Conservation (phyloP, 805 yeast genomes). For the Suhomyces canberraensis region DNA sequence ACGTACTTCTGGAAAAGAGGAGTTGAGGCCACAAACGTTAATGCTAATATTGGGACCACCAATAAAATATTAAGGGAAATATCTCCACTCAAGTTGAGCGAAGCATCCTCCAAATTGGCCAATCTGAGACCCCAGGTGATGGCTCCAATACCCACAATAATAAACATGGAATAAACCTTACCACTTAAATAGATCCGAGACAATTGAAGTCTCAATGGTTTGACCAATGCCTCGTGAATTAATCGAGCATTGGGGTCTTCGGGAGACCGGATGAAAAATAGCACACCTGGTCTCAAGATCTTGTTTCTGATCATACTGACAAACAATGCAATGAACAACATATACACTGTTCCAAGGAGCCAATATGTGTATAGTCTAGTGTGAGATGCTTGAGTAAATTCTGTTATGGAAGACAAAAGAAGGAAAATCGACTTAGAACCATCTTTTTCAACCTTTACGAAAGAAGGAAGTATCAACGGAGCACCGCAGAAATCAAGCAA, state of each 20-base stretch:
- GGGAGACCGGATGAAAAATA: slow-evolving; percentile 89
- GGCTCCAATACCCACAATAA: slow-evolving; percentile 69
- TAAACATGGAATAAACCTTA: slow-evolving; percentile 68
- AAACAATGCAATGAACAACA: slow-evolving; percentile 82
- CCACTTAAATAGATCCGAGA: slow-evolving; percentile 72
- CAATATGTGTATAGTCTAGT: slow-evolving; percentile 40
- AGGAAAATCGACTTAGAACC: slow-evolving; percentile 13
- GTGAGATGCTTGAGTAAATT: slow-evolving; percentile 17
- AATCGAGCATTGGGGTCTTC: slow-evolving; percentile 89
- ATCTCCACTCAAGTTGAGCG: background rate
- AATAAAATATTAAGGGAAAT: background rate
- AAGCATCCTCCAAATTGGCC: background rate
- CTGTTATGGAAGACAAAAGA: slow-evolving; percentile 21
- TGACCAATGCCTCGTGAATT: slow-evolving; percentile 80
- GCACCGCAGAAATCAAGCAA: slow-evolving; percentile 66
- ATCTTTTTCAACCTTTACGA: slow-evolving; percentile 2
- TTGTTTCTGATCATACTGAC: slow-evolving; percentile 76
- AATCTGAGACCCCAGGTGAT: slow-evolving; percentile 49
- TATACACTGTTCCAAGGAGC: slow-evolving; percentile 77
- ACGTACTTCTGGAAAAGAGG: slow-evolving; percentile 26
- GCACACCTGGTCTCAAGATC: slow-evolving; percentile 81
- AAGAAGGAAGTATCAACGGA: slow-evolving; percentile 43
- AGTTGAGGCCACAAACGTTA: background rate
- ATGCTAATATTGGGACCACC: background rate
- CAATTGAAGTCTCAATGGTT: slow-evolving; percentile 69